Percentiles rank a stretch among this genome's conserved stretches.
phyloP scores from a whole-genome alignment of 2,329 filamentous ascomycete genomes.

The Ambrosiella cleistominuta region DNA sequence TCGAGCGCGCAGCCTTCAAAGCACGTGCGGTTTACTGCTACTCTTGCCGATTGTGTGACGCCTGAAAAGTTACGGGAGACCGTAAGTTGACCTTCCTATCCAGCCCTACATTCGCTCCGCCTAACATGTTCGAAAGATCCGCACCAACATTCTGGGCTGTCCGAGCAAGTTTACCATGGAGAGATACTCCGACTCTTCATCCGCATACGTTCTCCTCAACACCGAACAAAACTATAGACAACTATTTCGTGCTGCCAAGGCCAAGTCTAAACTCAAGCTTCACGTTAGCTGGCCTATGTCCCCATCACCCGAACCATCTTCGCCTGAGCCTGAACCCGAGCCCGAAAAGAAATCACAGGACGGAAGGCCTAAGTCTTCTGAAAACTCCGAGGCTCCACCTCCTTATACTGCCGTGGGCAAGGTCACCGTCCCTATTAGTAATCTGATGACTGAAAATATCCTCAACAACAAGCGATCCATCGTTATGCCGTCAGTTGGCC shows the following conservation, averaged over 20 bases:
- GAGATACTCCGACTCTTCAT: slow-evolving; percentile 88
- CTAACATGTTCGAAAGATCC: neutral
- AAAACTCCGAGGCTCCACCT: too few relatives aligned
- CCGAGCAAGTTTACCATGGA: slow-evolving; percentile 46
- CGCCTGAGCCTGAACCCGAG: too few relatives aligned
- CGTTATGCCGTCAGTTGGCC: slow-evolving; percentile 16
- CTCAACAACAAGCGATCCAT: slow-evolving; percentile 2
- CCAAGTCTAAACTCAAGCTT: slow-evolving; percentile 91
- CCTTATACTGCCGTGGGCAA: too few relatives aligned
- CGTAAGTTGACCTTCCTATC: too few relatives aligned
- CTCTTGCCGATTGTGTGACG: too few relatives aligned
- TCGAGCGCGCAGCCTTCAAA: too few relatives aligned
- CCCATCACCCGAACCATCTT: neutral
- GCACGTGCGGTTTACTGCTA: too few relatives aligned
- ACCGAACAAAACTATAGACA: slow-evolving; percentile 83
- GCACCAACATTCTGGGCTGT: slow-evolving; percentile 15
- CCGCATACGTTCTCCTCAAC: slow-evolving; percentile 63
- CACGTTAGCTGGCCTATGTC: slow-evolving; percentile 37
- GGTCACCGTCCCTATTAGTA: neutral
- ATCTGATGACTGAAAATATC: neutral
- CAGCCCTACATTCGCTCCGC: neutral
- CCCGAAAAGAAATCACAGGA: too few relatives aligned
- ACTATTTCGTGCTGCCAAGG: slow-evolving; percentile 88
- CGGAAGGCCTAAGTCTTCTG: too few relatives aligned
- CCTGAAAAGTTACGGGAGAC: too few relatives aligned